Conservation (phyloP, 2,329 filamentous ascomycete species). For the Tolypocladium inflatum region DNA sequence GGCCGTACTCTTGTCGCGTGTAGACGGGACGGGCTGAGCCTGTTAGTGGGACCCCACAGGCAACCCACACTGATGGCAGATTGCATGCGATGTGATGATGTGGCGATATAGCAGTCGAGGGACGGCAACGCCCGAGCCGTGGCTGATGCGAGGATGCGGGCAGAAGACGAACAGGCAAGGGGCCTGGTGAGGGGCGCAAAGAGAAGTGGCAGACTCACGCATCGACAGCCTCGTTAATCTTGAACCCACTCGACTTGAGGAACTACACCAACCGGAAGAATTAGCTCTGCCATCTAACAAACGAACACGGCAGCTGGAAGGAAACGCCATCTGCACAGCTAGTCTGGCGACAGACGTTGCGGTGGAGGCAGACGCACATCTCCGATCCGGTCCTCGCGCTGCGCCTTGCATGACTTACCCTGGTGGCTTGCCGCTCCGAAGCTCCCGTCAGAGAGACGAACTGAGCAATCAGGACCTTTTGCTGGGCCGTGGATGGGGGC, state of each 20-base stretch:
- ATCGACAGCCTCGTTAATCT: slow-evolving; percentile 44
- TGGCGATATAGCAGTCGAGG: neutral
- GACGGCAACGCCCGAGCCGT: neutral
- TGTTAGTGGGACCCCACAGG: slow-evolving; percentile 21
- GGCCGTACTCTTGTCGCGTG: slow-evolving; percentile 24
- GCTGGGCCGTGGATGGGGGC: slow-evolving; percentile 24
- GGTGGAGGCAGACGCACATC: neutral
- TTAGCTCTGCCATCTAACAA: slow-evolving; percentile 11
- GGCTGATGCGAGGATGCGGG: neutral
- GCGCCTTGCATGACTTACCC: slow-evolving; percentile 25
- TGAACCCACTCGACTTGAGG: slow-evolving; percentile 38
- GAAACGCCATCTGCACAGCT: neutral
- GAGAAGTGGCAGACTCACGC: slow-evolving; percentile 37
- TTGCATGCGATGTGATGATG: neutral
- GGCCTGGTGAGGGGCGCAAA: neutral
- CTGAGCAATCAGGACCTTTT: slow-evolving; percentile 30
- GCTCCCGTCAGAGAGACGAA: slow-evolving; percentile 35
- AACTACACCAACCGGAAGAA: slow-evolving; percentile 24
- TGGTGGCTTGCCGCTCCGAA: slow-evolving; percentile 31
- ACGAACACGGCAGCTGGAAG: neutral
- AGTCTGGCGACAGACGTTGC: neutral
- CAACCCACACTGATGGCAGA: slow-evolving; percentile 11
- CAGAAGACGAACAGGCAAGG: slow-evolving; percentile 3
- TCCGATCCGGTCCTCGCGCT: neutral
- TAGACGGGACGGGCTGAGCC: slow-evolving; percentile 14